Evolutionary conservation across 116 monocot species (phyloP), one percentile per base, ranked within the genome.

Genomic region (Dioscorea cayenensis): DNA sequence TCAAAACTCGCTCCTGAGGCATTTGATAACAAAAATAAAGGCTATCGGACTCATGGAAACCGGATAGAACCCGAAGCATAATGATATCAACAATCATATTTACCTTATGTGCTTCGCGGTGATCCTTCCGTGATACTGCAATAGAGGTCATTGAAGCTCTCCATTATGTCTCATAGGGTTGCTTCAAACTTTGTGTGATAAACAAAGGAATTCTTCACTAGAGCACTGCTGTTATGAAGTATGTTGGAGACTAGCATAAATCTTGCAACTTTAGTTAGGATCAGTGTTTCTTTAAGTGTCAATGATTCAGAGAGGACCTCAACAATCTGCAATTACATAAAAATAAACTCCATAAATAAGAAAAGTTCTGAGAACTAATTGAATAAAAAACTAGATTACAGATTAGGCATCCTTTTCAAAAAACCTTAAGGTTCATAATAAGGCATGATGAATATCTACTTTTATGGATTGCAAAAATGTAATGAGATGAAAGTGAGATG

Each of bases 231-330:
- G 75, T 99, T 99, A 67, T 99, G 99, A 28, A 99, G 89, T 68
- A 99, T 92, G 66, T 99, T 94, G 64, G 99, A 99, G 37, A 99
- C 99, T 32, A 99, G 89, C 99, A 99, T 99, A 81, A 99, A 89
- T 75, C 99, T 87, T 49, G 99, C 89, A 64, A 99, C 99, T 69
- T 99, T 99, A 28, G 99, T 99, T 66, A 94, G 99, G 72, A 99
- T 85, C 28, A 92, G 89, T 19, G 94, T 99, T 83, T 99, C 99
- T 71, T 94, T 94, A 16, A 99, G 89, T 2, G 99, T 99, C 78
- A 99, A 78, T 10, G 99, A 94, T 83, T 99, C 99, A 8, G 87
- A 87, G 49, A 99, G 85, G 78, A 99, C 91, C 51, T 99, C 99
- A 68, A 99, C 99, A 52, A 99, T 75, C 99, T 99, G 77, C 38